Conservation (phyloP, 2,329 filamentous ascomycete genomes). For the Cercospora citrullina region DNA sequence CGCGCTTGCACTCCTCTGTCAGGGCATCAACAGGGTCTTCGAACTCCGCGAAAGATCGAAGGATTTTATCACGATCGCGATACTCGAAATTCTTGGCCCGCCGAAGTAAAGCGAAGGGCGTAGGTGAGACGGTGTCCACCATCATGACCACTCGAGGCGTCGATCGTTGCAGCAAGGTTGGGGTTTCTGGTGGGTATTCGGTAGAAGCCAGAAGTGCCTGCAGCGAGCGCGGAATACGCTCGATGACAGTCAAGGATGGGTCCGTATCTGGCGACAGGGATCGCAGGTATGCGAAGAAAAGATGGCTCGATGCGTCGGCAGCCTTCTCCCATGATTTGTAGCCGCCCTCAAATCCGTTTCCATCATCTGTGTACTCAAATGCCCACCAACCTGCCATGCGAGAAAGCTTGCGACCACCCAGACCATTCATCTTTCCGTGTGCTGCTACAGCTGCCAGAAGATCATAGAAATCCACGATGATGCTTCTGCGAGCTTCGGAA, state of each 20-base stretch:
- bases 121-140: conserved; percentile 90
- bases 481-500: conserved; percentile 77
- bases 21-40: conserved; percentile 85
- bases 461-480: conserved; percentile 97
- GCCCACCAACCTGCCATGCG: conserved; percentile 98
- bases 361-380: conserved; percentile 84
- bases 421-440: conserved; percentile 87
- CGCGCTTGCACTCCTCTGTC: conserved; percentile 90
- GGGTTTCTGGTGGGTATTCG: conserved; percentile 84
- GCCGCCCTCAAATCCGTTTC: conserved; percentile 89
- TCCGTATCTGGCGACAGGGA: conserved; percentile 78
- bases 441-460: conserved; percentile 87
- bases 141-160: conserved; percentile 96
- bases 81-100: conserved; percentile 95
- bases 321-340: conserved; percentile 89
- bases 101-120: conserved; percentile 85
- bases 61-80: conserved; percentile 78
- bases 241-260: conserved; percentile 72
- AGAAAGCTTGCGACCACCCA: conserved; percentile 90
- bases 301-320: conserved; percentile 90
- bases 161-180: conserved; percentile 71
- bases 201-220: conserved; percentile 89
- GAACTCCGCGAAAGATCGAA: conserved; percentile 82
- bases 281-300: conserved; percentile 96
- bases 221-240: conserved; percentile 82